Conservation (phyloP, 352 stramenopile species). For the Phytophthora tubulina region DNA sequence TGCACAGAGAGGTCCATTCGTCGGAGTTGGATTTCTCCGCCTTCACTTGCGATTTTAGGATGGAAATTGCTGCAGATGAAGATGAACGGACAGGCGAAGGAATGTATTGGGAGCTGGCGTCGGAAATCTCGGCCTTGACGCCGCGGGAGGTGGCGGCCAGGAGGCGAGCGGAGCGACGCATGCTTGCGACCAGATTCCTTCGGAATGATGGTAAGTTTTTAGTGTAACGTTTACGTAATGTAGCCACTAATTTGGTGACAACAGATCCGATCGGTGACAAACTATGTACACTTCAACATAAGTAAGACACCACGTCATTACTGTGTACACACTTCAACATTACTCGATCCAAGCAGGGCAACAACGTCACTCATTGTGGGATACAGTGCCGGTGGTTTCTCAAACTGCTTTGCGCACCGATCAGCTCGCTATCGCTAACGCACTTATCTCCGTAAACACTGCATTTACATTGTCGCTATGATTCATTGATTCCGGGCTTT, state of each 20-base stretch:
- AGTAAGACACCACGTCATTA: no score
- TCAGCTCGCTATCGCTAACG: not conserved
- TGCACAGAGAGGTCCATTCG: conserved; percentile 56
- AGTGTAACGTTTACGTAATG: conserved; percentile 12
- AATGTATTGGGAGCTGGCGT: not conserved
- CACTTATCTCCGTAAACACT: not conserved
- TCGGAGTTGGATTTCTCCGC: conserved; percentile 26
- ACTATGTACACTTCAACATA: no score
- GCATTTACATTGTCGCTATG: not conserved
- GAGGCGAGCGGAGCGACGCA: conserved; percentile 44
- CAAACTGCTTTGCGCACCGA: no score
- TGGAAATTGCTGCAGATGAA: conserved; percentile 21
- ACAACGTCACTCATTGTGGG: not conserved
- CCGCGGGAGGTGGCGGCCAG: conserved; percentile 10
- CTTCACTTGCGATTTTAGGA: conserved; percentile 13
- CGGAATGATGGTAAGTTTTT: conserved; percentile 20
- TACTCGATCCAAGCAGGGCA: not conserved
- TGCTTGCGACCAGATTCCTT: conserved; percentile 6
- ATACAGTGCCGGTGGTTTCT: not conserved
- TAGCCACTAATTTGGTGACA: conserved; percentile 7
- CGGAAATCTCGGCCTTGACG: conserved; percentile 17
- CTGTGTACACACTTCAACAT: not conserved
- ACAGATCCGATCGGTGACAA: not conserved
- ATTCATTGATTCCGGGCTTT: not conserved
- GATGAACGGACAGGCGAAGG: not conserved